Evolutionary conservation across 2,329 filamentous ascomycete genomes (phyloP).

Genomic region (Davidsoniella eucalypti): DNA sequence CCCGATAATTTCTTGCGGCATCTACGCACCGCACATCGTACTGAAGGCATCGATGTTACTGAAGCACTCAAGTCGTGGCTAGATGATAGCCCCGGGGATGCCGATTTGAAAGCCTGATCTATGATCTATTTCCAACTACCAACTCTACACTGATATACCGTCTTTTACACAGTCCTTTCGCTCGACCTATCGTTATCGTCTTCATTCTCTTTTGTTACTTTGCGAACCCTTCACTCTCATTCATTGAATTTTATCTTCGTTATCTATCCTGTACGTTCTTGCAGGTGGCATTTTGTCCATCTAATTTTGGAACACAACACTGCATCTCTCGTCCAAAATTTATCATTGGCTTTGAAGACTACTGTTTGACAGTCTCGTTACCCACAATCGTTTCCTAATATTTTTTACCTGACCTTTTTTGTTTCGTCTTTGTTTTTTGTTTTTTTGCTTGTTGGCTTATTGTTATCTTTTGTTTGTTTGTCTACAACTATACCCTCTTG

Average conservation of each 20-base stretch:
- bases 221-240: background rate
- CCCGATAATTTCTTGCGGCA: constrained; percentile 18
- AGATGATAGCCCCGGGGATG: background rate
- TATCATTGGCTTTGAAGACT: background rate
- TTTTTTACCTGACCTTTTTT: background rate
- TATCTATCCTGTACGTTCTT: background rate
- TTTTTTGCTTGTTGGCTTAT: background rate
- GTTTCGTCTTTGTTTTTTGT: background rate
- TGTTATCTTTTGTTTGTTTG: background rate
- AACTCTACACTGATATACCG: background rate
- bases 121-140: background rate
- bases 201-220: background rate
- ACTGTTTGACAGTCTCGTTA: background rate
- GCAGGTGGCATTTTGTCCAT: too few relatives aligned
- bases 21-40: constrained; percentile 16
- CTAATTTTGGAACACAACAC: too few relatives aligned
- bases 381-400: background rate
- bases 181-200: background rate
- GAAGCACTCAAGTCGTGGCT: constrained; percentile 10
- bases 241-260: too few relatives aligned
- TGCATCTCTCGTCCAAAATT: background rate
- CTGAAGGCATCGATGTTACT: constrained; percentile 9
- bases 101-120: background rate
- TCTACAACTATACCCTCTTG: background rate
- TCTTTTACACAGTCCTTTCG: background rate